These are phyloP conservation scores for Cladosporium oxysporum DNA, from an alignment of 2,329 filamentous ascomycete species.

Conservation along the genomic window DNA sequence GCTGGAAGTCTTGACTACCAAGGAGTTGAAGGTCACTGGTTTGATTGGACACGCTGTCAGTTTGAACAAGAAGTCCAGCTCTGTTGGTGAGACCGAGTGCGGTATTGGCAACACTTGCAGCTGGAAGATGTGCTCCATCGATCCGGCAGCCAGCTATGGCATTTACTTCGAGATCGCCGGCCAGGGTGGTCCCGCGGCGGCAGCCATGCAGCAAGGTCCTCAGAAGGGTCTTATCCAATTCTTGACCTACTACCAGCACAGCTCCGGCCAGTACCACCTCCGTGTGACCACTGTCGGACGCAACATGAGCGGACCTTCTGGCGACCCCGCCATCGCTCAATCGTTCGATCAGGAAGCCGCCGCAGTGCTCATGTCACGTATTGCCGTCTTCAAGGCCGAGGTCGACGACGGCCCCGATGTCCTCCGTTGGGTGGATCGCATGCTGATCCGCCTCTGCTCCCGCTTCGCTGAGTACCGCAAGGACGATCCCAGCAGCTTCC, in stretches of 20 bases:
- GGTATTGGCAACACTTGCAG: conserved; percentile 98
- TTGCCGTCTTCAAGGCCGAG: conserved; percentile 98
- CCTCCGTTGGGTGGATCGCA: conserved; percentile 94
- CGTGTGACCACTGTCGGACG: conserved; percentile 92
- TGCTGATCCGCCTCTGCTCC: conserved; percentile 95
- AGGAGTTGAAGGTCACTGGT: conserved; percentile 96
- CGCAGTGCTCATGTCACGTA: conserved; percentile 97
- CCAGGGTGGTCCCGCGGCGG: conserved; percentile 74
- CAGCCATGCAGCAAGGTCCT: conserved; percentile 77
- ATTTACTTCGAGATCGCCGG: conserved; percentile 97
- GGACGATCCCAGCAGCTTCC: conserved; percentile 95
- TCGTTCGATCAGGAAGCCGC: conserved; percentile 98
- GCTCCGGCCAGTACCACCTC: conserved; percentile 92
- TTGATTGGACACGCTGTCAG: conserved; percentile 96
- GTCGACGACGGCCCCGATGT: conserved; percentile 99
- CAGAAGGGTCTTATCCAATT: conserved; percentile 98
- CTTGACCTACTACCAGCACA: conserved; percentile 97
- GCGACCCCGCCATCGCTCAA: conserved; percentile 91
- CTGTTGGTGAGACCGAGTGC: conserved; percentile 95
- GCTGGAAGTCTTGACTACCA: conserved; percentile 92
- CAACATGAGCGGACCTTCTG: conserved; percentile 87
- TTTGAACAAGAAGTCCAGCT: conserved; percentile 95
- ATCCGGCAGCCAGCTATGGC: conserved; percentile 89
- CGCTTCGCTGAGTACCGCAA: conserved; percentile 97
- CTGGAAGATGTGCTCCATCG: conserved; percentile 99